Conservation (phyloP, 768 basidiomycete genomes). For the Lactarius pseudohatsudake region DNA sequence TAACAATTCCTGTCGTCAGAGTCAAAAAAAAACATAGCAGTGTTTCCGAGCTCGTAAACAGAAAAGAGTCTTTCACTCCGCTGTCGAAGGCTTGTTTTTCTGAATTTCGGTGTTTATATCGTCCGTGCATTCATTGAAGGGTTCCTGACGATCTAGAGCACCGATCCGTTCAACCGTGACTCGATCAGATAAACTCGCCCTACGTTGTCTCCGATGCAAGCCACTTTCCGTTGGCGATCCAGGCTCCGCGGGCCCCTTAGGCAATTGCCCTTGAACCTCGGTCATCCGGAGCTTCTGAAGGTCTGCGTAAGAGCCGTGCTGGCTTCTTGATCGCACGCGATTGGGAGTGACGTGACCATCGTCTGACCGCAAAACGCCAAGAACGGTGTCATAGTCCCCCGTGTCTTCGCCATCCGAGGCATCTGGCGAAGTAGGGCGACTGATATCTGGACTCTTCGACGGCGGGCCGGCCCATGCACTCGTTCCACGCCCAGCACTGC, state of each 20-base stretch:
- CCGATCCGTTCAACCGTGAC: conserved; percentile 66
- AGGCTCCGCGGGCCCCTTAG: conserved; percentile 21
- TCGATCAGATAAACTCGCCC: conserved; percentile 61
- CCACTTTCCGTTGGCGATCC: conserved; percentile 40
- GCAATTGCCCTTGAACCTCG: conserved; percentile 33
- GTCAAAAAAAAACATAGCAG: conserved; percentile 25
- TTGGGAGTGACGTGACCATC: conserved; percentile 42
- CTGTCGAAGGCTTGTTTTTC: conserved; percentile 34
- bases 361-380: conserved; percentile 57
- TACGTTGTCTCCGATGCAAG: conserved; percentile 47
- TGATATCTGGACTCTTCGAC: conserved; percentile 55
- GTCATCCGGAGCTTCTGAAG: conserved; percentile 59
- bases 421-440: conserved; percentile 66
- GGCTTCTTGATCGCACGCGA: conserved; percentile 52
- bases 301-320: conserved; percentile 79
- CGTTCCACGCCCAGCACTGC: conserved; percentile 70
- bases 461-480: conserved; percentile 76
- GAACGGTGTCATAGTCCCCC: conserved; percentile 90
- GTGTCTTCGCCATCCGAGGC: conserved; percentile 84
- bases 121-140: conserved; percentile 63
- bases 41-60: conserved; percentile 32
- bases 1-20: background rate
- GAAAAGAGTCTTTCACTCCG: conserved; percentile 3
- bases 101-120: conserved; percentile 65
- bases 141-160: conserved; percentile 52